Conservation (phyloP, 2,329 filamentous ascomycete species). For the Aspergillus pseudoviridinutans region DNA sequence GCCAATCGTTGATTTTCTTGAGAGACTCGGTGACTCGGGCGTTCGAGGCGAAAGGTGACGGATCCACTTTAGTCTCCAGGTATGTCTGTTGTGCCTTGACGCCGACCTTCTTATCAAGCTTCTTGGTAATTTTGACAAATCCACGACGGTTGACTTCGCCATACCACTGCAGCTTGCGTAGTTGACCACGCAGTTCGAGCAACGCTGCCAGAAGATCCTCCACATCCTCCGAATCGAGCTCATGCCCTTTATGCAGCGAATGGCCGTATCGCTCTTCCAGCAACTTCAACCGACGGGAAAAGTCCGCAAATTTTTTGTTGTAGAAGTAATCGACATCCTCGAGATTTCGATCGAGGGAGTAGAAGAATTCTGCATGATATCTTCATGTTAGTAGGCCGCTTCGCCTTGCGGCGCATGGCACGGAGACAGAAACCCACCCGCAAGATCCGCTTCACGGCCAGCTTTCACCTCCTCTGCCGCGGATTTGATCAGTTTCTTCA, state of each 20-base stretch:
- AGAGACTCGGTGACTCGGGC: conserved; percentile 54
- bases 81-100: conserved; percentile 79
- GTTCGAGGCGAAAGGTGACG: conserved; percentile 81
- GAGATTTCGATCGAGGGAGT: conserved; percentile 90
- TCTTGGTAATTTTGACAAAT: conserved; percentile 98
- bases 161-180: conserved; percentile 95
- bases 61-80: conserved; percentile 84
- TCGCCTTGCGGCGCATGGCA: conserved; percentile 2
- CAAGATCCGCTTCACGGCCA: conserved; percentile 77
- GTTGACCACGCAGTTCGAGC: conserved; percentile 78
- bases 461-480: conserved; percentile 64
- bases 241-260: conserved; percentile 63
- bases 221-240: conserved; percentile 80
- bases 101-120: conserved; percentile 90
- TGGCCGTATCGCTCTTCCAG: conserved; percentile 84
- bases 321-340: conserved; percentile 97
- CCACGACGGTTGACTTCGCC: conserved; percentile 93
- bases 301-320: conserved; percentile 89
- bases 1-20: conserved; percentile 81
- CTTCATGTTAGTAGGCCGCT: conserved; percentile 19
- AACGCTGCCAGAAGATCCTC: conserved; percentile 89
- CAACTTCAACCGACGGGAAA: conserved; percentile 76
- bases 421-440: conserved; percentile 60
- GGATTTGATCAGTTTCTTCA: conserved; percentile 92
- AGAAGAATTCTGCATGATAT: conserved; percentile 77